Conservation (phyloP, 2,329 filamentous ascomycete species). For the Hymenotorrendiella dingleyae region DNA sequence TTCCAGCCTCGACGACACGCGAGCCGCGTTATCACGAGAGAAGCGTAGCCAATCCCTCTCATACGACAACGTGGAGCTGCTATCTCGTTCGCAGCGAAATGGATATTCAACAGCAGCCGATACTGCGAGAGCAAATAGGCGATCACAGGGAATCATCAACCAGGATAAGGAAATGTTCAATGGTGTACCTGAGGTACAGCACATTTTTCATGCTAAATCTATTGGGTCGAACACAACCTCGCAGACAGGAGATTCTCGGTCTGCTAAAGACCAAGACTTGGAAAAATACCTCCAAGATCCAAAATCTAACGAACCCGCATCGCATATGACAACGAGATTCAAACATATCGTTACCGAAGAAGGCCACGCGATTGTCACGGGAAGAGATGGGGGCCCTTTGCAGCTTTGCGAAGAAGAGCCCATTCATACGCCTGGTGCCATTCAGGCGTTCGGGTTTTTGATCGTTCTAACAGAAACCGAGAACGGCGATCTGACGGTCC, state of each 20-base stretch:
- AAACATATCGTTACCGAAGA: constrained; percentile 70
- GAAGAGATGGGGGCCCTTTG: constrained; percentile 62
- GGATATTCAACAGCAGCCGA: background rate
- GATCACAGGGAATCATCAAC: background rate
- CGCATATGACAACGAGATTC: constrained; percentile 65
- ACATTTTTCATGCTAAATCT: background rate
- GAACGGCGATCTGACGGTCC: constrained; percentile 62
- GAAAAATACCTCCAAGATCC: background rate
- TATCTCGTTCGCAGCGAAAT: background rate
- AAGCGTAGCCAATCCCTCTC: constrained; percentile 3
- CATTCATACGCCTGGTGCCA: constrained; percentile 77
- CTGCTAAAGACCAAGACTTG: background rate
- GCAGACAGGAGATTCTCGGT: background rate
- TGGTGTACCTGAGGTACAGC: constrained; percentile 4
- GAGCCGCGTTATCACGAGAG: background rate
- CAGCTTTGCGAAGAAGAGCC: constrained; percentile 88
- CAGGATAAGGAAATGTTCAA: constrained; percentile 11
- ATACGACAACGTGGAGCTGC: background rate
- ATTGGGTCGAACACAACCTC: no score
- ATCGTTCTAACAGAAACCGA: constrained; percentile 66
- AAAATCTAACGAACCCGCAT: background rate
- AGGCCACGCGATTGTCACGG: constrained; percentile 78
- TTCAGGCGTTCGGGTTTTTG: constrained; percentile 75
- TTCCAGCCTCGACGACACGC: constrained; percentile 6
- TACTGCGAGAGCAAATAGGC: background rate